These are phyloP conservation scores for Tilletia indica DNA, from an alignment of 1,284 basidiomycete genomes.

Conservation along the genomic window DNA sequence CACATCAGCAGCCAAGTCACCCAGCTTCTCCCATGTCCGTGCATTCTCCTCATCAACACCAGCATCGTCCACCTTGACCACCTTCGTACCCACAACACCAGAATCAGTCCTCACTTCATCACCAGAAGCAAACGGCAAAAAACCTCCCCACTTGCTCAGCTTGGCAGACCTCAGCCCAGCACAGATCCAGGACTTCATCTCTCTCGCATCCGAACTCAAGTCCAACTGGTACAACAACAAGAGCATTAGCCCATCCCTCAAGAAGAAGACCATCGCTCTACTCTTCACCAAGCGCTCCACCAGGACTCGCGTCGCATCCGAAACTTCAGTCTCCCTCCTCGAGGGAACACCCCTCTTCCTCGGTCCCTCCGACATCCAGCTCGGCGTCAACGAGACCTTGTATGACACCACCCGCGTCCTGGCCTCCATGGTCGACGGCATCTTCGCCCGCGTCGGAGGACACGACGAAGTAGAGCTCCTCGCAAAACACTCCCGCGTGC, in stretches of 20 bases:
- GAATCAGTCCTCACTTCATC: neutral
- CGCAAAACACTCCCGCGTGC: constrained; percentile 81
- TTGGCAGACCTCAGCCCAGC: constrained; percentile 74
- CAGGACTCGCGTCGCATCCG: constrained; percentile 82
- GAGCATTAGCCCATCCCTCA: constrained; percentile 64
- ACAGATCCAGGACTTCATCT: constrained; percentile 68
- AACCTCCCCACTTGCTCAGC: constrained; percentile 72
- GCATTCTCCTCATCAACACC: neutral
- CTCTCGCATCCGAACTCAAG: constrained; percentile 69
- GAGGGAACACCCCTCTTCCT: constrained; percentile 85
- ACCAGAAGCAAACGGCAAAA: neutral
- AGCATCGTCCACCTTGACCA: neutral
- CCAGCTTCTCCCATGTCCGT: neutral
- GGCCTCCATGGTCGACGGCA: constrained; percentile 91
- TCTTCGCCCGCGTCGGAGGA: constrained; percentile 90
- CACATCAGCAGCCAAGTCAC: no score
- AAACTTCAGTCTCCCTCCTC: constrained; percentile 62
- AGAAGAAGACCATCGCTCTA: constrained; percentile 68
- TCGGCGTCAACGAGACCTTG: constrained; percentile 89
- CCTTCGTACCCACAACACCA: neutral
- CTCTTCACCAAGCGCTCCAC: constrained; percentile 92
- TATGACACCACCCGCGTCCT: constrained; percentile 79
- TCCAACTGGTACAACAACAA: constrained; percentile 54
- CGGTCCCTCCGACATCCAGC: constrained; percentile 86
- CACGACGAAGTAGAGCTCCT: constrained; percentile 92